These are phyloP conservation scores for Xanthoceras sorbifolium DNA, from an alignment of 345 rosid species.

Conservation along the genomic window DNA sequence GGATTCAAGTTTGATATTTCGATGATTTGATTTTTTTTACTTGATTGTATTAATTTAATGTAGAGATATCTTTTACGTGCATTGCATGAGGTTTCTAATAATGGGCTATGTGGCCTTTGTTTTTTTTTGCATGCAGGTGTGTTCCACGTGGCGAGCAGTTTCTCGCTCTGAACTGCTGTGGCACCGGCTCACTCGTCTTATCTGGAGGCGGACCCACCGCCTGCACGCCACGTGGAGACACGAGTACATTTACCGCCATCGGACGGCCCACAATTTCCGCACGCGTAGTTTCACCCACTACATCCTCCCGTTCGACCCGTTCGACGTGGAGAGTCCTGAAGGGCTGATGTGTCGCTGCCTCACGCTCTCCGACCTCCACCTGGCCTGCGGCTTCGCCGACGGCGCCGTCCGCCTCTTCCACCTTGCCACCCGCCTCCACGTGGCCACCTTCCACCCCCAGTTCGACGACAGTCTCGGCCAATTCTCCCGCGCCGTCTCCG, in stretches of 20 bases:
- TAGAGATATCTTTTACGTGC: slow-evolving; percentile 12
- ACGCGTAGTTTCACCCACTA: slow-evolving; percentile 36
- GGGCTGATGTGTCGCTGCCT: slow-evolving; percentile 80
- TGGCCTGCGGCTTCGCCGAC: slow-evolving; percentile 88
- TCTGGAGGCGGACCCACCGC: slow-evolving; percentile 60
- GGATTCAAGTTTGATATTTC: too few species aligned
- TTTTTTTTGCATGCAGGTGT: slow-evolving; percentile 48
- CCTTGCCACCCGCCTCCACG: slow-evolving; percentile 54
- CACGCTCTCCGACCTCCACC: slow-evolving; percentile 64
- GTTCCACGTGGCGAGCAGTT: slow-evolving; percentile 88
- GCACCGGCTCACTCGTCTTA: slow-evolving; percentile 51
- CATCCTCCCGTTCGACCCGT: slow-evolving; percentile 60
- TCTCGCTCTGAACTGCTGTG: slow-evolving; percentile 79
- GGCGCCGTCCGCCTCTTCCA: slow-evolving; percentile 80
- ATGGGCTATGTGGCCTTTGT: slow-evolving; percentile 8
- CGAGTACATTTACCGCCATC: slow-evolving; percentile 67
- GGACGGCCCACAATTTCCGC: slow-evolving; percentile 63
- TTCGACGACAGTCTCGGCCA: slow-evolving; percentile 65
- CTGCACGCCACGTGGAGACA: slow-evolving; percentile 67
- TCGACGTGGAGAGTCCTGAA: slow-evolving; percentile 54
- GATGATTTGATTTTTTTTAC: too few species aligned
- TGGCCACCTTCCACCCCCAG: slow-evolving; percentile 60
- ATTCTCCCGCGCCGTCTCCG: slow-evolving; percentile 76
- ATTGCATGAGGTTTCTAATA: slow-evolving; percentile 13
- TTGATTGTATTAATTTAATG: too few species aligned